A percentile compares a stretch with the other conserved stretches of the same genome.
Conservation (phyloP, 2,329 filamentous ascomycete species). For the Xylariaceae sp. region DNA sequence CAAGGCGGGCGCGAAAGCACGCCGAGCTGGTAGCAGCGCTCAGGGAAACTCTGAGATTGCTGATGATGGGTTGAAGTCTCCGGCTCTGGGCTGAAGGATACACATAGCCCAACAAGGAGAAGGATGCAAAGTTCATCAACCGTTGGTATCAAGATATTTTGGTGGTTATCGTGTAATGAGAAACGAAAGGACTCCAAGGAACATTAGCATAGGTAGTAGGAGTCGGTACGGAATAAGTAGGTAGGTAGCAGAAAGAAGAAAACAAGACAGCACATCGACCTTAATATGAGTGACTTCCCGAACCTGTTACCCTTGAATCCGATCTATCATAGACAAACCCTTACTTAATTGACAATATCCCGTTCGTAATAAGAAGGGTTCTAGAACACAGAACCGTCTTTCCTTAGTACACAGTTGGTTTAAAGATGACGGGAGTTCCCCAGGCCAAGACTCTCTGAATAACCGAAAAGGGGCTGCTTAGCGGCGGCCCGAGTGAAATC, state of each 20-base stretch:
- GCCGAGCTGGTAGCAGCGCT: conserved; percentile 29
- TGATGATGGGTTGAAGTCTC: conserved; percentile 20
- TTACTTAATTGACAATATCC: not conserved
- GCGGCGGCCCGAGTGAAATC: not conserved
- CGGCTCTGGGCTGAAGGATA: conserved; percentile 11
- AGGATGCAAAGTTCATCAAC: too few relatives aligned
- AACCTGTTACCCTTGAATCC: too few relatives aligned
- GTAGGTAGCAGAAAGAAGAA: not conserved
- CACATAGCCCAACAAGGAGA: not conserved
- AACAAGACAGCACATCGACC: not conserved
- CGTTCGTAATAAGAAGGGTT: not conserved
- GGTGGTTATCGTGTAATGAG: not conserved
- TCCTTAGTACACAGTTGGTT: too few relatives aligned
- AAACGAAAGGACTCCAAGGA: not conserved
- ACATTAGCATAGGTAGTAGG: not conserved
- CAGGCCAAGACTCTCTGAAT: too few relatives aligned
- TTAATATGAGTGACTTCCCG: not conserved
- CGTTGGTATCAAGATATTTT: too few relatives aligned
- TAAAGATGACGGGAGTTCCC: too few relatives aligned
- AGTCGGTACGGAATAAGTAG: not conserved
- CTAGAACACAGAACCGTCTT: not conserved
- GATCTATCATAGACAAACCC: too few relatives aligned
- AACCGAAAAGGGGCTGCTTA: not conserved
- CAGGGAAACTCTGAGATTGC: conserved; percentile 19
- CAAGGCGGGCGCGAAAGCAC: conserved; percentile 56